phyloP scores from a whole-genome alignment of 2,329 filamentous ascomycete genomes.

The Curvularia hawaiiensis region DNA sequence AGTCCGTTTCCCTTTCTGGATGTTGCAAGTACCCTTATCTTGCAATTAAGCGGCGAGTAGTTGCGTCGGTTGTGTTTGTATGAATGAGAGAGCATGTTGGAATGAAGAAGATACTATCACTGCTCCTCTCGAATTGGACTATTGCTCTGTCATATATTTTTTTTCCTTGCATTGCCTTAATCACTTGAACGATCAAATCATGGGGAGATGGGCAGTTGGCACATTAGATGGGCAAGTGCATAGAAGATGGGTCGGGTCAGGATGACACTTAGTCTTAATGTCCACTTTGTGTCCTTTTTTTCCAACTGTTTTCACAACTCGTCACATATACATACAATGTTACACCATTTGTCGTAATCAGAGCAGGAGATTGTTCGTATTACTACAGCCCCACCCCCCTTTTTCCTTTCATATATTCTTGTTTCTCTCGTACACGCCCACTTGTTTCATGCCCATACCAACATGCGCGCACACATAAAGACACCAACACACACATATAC shows the following conservation, averaged over 20 bases:
- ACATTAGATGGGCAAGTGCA: background rate
- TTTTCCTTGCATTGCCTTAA: background rate
- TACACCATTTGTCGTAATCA: background rate
- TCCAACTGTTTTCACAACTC: too few relatives aligned
- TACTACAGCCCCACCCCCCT: background rate
- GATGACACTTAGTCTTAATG: too few relatives aligned
- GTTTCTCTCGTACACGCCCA: background rate
- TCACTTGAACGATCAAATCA: background rate
- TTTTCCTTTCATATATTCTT: background rate
- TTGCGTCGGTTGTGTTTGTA: background rate
- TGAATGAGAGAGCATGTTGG: background rate
- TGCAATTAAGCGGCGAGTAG: conserved; percentile 68
- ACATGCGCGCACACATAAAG: background rate
- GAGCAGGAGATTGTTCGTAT: background rate
- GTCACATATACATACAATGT: too few relatives aligned
- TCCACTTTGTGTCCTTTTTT: too few relatives aligned
- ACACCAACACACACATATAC: background rate
- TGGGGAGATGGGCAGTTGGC: background rate
- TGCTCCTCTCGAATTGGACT: background rate
- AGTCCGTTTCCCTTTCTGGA: conserved; percentile 96
- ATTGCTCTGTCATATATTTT: background rate
- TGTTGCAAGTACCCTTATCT: conserved; percentile 88
- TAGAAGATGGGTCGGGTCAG: too few relatives aligned
- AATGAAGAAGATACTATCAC: background rate
- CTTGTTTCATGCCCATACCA: background rate